Evolutionary conservation across 768 basidiomycete species (phyloP).

Genomic region (Serpula lacrymans): DNA sequence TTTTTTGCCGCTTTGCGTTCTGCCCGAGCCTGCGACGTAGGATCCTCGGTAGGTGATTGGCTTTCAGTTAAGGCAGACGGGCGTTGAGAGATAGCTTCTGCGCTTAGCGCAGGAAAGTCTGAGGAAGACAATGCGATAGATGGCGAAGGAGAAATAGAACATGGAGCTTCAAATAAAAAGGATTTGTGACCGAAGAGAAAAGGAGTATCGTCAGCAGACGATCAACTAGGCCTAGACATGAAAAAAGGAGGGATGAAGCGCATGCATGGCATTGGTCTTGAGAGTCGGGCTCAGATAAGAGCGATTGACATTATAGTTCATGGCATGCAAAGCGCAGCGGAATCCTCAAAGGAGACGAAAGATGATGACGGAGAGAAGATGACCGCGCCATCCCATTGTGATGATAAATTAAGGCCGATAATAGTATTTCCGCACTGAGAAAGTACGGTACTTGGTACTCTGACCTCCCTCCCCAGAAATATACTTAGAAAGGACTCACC

Average conservation of each 20-base stretch:
- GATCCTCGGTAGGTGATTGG: conserved; percentile 29
- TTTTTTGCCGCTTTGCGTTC: conserved; percentile 66
- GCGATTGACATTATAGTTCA: conserved; percentile 17
- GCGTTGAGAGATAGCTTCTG: conserved; percentile 9
- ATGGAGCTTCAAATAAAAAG: conserved; percentile 26
- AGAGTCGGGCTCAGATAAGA: too few species aligned
- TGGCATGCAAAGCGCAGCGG: conserved; percentile 12
- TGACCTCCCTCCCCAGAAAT: conserved; percentile 78
- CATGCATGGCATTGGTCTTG: conserved; percentile 35
- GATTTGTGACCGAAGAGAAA: conserved; percentile 16
- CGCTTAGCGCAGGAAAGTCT: conserved; percentile 71
- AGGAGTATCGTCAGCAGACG: conserved; percentile 44
- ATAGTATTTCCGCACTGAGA: conserved; percentile 82
- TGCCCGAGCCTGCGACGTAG: conserved; percentile 51
- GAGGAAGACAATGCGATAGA: conserved; percentile 54
- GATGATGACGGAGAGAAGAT: conserved; percentile 17
- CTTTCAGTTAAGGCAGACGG: conserved; percentile 18
- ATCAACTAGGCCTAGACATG: conserved; percentile 41
- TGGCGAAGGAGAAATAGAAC: conserved; percentile 34
- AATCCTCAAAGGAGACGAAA: conserved; percentile 34
- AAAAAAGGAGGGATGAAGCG: conserved; percentile 41
- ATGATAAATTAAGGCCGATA: conserved; percentile 60
- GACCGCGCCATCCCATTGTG: conserved; percentile 16
- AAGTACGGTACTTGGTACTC: conserved; percentile 88
- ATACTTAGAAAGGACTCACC: conserved; percentile 63